Percentiles rank a stretch among this genome's conserved stretches.
phyloP scores from a whole-genome alignment of 106 monocot species.

The Allium cepa region DNA sequence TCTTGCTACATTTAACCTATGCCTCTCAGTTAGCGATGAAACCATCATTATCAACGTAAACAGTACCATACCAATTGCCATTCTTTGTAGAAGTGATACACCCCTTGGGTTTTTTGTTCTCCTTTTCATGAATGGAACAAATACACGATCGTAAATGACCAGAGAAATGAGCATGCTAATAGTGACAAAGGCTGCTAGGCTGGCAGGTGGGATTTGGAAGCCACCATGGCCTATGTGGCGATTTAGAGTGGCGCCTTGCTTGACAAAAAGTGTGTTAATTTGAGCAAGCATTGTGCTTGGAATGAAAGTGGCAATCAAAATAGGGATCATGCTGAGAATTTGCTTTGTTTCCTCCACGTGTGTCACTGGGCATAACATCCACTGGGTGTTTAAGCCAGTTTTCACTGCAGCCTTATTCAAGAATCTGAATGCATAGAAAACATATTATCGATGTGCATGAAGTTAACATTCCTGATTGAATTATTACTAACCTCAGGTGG shows the following conservation, averaged over 20 bases:
- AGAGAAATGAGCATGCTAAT: conserved; percentile 43
- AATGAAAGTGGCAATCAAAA: conserved; percentile 30
- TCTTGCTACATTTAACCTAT: conserved; percentile 9
- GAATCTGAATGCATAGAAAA: conserved; percentile 25
- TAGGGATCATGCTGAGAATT: conserved; percentile 45
- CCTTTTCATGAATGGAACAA: conserved; percentile 15
- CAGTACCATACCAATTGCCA: conserved; percentile 23
- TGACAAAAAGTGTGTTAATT: conserved; percentile 49
- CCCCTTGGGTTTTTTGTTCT: conserved; percentile 47
- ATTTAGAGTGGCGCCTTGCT: conserved; percentile 49
- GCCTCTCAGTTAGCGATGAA: conserved; percentile 23
- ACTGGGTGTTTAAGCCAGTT: conserved; percentile 1
- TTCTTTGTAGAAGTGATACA: conserved; percentile 40
- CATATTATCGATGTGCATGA: neutral
- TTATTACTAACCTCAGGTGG: conserved; percentile 18
- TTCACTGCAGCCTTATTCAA: conserved; percentile 55
- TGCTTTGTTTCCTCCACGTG: conserved; percentile 69
- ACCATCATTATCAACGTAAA: conserved; percentile 26
- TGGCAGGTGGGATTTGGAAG: conserved; percentile 47
- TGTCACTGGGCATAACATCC: conserved; percentile 39
- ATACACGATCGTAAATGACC: conserved; percentile 30
- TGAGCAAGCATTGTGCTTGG: conserved; percentile 44
- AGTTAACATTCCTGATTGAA: neutral
- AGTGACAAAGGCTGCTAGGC: conserved; percentile 44
- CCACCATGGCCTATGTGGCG: conserved; percentile 23